A percentile compares a stretch with the other conserved stretches of the same genome.
phyloP scores from a whole-genome alignment of 148 eudicot genomes.

The Vaccinium macrocarpon region DNA sequence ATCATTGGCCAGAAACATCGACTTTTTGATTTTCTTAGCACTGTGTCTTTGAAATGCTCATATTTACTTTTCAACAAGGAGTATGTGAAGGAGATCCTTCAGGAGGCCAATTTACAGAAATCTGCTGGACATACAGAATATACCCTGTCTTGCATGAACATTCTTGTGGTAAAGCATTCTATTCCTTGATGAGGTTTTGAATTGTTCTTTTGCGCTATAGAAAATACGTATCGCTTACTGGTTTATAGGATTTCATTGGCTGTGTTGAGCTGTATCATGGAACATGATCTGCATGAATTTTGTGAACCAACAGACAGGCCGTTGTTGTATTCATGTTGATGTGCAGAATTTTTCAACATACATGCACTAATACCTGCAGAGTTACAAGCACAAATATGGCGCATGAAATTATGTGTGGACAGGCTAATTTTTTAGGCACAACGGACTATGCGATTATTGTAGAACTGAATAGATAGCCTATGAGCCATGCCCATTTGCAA shows the following conservation, averaged over 20 bases:
- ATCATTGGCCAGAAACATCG: constrained; percentile 75
- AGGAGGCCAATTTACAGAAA: constrained; percentile 55
- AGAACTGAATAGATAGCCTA: not conserved
- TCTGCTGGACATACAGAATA: constrained; percentile 49
- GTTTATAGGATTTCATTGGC: not conserved
- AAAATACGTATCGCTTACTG: not conserved
- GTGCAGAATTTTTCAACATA: not conserved
- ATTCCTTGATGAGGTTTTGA: not conserved
- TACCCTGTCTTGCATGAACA: constrained; percentile 79
- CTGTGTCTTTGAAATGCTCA: constrained; percentile 82
- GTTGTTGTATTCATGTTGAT: not conserved
- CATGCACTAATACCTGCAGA: not conserved
- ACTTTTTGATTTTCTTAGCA: constrained; percentile 73
- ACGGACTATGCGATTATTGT: not conserved
- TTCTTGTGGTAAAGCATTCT: constrained; percentile 72
- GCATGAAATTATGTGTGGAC: not conserved
- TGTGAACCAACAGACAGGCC: not conserved
- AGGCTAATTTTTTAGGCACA: not conserved
- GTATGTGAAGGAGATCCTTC: constrained; percentile 77
- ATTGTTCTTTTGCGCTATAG: not conserved
- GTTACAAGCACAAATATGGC: not conserved
- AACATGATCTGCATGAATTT: not conserved
- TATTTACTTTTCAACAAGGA: constrained; percentile 88
- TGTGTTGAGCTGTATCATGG: not conserved
- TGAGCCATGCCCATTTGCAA: constrained; percentile 7